phyloP scores from a whole-genome alignment of 2,329 filamentous ascomycete species.

The Xylariales sp. region DNA sequence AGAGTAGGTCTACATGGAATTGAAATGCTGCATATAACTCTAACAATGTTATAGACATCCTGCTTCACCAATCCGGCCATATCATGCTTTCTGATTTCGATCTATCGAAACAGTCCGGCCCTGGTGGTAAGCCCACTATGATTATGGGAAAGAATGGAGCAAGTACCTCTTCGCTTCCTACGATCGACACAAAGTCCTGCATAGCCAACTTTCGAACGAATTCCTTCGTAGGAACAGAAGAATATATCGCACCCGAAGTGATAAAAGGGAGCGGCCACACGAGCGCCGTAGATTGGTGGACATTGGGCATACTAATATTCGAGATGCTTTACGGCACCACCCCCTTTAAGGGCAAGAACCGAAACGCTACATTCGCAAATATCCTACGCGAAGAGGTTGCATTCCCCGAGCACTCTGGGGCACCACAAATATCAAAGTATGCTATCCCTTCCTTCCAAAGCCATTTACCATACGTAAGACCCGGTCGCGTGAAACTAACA shows the following conservation, averaged over 20 bases:
- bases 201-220: conserved; percentile 99
- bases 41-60: conserved; percentile 76
- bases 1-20: conserved; percentile 73
- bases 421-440: conserved; percentile 91
- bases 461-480: neutral
- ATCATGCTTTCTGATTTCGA: conserved; percentile 99
- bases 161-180: conserved; percentile 86
- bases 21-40: conserved; percentile 34
- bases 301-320: conserved; percentile 94
- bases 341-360: conserved; percentile 99
- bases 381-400: conserved; percentile 95
- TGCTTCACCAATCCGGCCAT: conserved; percentile 98
- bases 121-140: conserved; percentile 96
- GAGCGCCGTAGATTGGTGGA: conserved; percentile 99
- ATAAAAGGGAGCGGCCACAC: conserved; percentile 99
- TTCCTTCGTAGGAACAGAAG: conserved; percentile 97
- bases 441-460: conserved; percentile 51
- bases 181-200: conserved; percentile 98
- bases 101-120: conserved; percentile 95
- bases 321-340: conserved; percentile 99
- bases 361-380: conserved; percentile 97
- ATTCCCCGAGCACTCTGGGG: conserved; percentile 88
- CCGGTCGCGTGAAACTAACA: conserved; percentile 22
- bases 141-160: conserved; percentile 91
- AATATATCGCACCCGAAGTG: conserved; percentile 98